Conservation (phyloP, 306 rosid genomes). For the Vigna radiata region DNA sequence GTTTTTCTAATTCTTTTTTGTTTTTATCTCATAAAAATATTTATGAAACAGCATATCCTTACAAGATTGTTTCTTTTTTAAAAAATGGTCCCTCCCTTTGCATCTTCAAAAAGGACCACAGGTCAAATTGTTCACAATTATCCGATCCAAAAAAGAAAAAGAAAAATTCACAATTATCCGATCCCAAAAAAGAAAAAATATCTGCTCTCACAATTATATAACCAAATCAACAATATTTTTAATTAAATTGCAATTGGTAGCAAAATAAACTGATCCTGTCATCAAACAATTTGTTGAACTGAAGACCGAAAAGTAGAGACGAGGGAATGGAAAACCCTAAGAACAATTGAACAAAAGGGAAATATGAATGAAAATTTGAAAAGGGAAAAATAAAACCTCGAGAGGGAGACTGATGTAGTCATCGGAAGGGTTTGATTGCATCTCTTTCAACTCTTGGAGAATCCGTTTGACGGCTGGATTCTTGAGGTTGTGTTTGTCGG, state of each 20-base stretch:
- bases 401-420: slow-evolving; percentile 98
- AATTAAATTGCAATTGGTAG: not conserved
- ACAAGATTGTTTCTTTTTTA: too few species aligned
- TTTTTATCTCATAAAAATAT: too few species aligned
- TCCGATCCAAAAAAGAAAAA: too few species aligned
- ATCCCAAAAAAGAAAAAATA: too few species aligned
- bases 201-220: not conserved
- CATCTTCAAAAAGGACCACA: too few species aligned
- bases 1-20: too few species aligned
- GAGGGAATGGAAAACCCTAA: slow-evolving; percentile 36
- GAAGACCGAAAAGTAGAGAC: not conserved
- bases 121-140: too few species aligned
- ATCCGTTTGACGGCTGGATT: slow-evolving; percentile 95
- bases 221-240: not conserved
- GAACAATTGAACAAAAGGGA: not conserved
- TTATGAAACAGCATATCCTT: too few species aligned
- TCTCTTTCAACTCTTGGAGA: slow-evolving; percentile 92
- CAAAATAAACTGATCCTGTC: not conserved
- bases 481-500: slow-evolving; percentile 83
- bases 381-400: slow-evolving; percentile 58
- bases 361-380: not conserved
- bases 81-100: not conserved
- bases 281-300: not conserved
- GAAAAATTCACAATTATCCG: too few species aligned
- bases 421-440: slow-evolving; percentile 92